Conservation (phyloP, 805 yeast genomes). For the Cyberlindnera saturnus region DNA sequence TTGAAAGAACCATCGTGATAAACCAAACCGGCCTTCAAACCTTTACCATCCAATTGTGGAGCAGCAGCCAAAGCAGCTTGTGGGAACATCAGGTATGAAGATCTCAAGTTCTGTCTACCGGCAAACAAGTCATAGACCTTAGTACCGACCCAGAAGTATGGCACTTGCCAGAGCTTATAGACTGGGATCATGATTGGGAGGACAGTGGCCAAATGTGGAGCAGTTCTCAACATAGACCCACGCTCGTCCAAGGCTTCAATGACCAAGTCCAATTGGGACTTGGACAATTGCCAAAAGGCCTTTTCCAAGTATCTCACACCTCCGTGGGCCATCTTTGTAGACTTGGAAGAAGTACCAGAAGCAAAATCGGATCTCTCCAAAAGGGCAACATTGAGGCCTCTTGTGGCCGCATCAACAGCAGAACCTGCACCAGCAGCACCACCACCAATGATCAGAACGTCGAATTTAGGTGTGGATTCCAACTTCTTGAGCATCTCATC, state of each 20-base stretch:
- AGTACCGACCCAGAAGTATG: slow-evolving; percentile 88
- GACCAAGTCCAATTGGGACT: slow-evolving; percentile 82
- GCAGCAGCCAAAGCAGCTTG: slow-evolving; percentile 64
- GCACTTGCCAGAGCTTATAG: slow-evolving; percentile 92
- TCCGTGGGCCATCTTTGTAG: slow-evolving; percentile 96
- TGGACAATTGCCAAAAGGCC: slow-evolving; percentile 88
- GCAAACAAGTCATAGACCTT: slow-evolving; percentile 91
- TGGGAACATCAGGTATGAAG: slow-evolving; percentile 66
- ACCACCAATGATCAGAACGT: slow-evolving; percentile 87
- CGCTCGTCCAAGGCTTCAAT: slow-evolving; percentile 87
- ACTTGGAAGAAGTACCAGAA: slow-evolving; percentile 86
- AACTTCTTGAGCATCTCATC: slow-evolving; percentile 44
- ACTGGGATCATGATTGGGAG: slow-evolving; percentile 96
- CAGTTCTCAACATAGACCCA: slow-evolving; percentile 78
- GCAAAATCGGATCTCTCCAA: slow-evolving; percentile 89
- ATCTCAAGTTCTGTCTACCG: slow-evolving; percentile 77
- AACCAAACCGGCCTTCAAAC: slow-evolving; percentile 83
- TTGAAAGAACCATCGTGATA: slow-evolving; percentile 95
- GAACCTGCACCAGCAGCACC: slow-evolving; percentile 96
- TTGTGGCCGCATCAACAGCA: slow-evolving; percentile 83
- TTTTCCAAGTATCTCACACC: slow-evolving; percentile 94
- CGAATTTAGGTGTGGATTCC: slow-evolving; percentile 50
- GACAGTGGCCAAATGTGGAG: slow-evolving; percentile 83
- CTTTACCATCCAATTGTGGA: slow-evolving; percentile 76
- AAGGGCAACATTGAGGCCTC: slow-evolving; percentile 85